phyloP scores from a whole-genome alignment of 805 yeast species.

The Candida fluviatilis region DNA sequence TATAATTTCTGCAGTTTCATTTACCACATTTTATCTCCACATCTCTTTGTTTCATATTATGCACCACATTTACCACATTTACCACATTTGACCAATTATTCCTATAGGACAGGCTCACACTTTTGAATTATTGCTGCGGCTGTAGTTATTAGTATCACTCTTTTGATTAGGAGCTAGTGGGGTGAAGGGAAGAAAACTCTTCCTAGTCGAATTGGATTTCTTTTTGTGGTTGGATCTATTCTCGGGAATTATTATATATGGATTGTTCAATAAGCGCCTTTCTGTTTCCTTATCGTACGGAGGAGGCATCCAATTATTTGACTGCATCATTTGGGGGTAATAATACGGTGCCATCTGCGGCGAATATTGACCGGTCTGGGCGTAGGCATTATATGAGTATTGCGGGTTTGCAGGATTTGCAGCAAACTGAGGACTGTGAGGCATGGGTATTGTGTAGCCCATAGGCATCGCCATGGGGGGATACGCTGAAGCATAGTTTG shows the following conservation, averaged over 20 bases:
- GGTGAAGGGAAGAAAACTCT: no score
- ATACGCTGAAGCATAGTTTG: conserved; percentile 1
- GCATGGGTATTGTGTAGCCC: neutral
- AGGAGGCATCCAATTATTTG: conserved; percentile 6
- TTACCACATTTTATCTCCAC: no score
- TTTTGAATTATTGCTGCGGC: no score
- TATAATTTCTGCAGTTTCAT: no score
- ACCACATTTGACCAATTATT: no score
- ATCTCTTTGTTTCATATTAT: no score
- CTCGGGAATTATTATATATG: conserved; percentile 25
- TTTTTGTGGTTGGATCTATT: conserved; percentile 8
- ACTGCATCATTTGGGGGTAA: conserved; percentile 2
- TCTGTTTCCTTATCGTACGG: conserved; percentile 23
- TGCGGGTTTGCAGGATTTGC: conserved; percentile 1
- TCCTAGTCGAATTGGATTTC: conserved; percentile 1
- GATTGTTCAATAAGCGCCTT: conserved; percentile 23
- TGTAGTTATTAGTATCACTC: neutral
- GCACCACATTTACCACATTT: no score
- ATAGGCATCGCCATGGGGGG: conserved; percentile 3
- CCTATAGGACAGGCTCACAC: no score
- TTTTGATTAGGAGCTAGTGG: no score
- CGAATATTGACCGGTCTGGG: no score
- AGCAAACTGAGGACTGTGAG: neutral
- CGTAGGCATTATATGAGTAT: no score
- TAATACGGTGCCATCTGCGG: neutral